Percentiles rank a stretch among this genome's conserved stretches.
Evolutionary conservation across 371 early-diverging fungal genomes (phyloP).

Genomic region (Rhizopus arrhizus): DNA sequence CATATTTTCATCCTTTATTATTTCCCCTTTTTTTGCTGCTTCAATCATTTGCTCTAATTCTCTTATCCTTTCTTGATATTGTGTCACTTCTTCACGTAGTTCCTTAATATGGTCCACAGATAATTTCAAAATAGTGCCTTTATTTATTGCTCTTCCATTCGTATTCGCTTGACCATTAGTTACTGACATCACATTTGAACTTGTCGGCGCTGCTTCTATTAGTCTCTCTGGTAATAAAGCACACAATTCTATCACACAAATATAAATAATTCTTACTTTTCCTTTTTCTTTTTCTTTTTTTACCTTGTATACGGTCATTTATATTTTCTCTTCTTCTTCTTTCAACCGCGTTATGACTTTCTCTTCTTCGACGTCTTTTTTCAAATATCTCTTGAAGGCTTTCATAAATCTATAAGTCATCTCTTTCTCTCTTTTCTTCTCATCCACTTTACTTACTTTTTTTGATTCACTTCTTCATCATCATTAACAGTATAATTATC

Average conservation of each 20-base stretch:
- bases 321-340: constrained; percentile 95
- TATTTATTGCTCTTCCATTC: constrained; percentile 70
- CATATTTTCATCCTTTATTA: constrained; percentile 12
- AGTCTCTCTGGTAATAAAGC: constrained; percentile 77
- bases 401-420: not conserved
- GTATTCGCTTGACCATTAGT: constrained; percentile 23
- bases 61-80: constrained; percentile 40
- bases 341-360: constrained; percentile 78
- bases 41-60: constrained; percentile 75
- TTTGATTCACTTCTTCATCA: constrained; percentile 39
- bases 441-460: constrained; percentile 35
- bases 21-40: constrained; percentile 31
- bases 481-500: constrained; percentile 16
- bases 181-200: constrained; percentile 42
- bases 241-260: constrained; percentile 65
- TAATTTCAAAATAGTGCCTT: constrained; percentile 84
- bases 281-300: not conserved
- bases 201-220: constrained; percentile 46
- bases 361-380: constrained; percentile 51
- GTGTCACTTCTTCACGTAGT: constrained; percentile 39
- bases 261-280: not conserved
- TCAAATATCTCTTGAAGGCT: constrained; percentile 59
- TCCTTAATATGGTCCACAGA: constrained; percentile 70
- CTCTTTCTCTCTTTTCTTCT: not conserved
- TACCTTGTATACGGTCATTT: constrained; percentile 92